Evolutionary conservation across 208 protist genomes (phyloP), one percentile per base, ranked within the genome.

Genomic region (Sergeia podlipaevii): DNA sequence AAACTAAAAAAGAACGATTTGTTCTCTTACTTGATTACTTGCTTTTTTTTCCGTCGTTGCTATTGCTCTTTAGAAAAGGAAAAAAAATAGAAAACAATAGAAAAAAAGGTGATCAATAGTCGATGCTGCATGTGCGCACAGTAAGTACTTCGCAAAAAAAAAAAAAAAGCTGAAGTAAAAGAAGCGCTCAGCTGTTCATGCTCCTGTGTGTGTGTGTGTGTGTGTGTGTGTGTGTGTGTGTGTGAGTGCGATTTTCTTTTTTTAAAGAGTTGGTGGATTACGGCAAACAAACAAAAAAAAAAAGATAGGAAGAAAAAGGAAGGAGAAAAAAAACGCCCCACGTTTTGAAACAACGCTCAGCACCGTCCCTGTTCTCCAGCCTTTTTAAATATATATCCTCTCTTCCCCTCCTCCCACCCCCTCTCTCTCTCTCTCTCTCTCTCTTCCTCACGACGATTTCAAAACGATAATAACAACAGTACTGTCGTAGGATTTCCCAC

Each of bases 171-270:
- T n/a, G n/a, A n/a, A n/a, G n/a, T n/a, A n/a, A n/a, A n/a, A n/a
- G n/a, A n/a, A 8, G 21, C 5, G 20, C 17, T 44, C 24, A 29
- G 21, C 23, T 39, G 21, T 44, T 15, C 18, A 6, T 59, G 20
- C 24, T 15, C 27, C 8, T 34, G 23, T 37, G 21, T 23, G n/a
- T 56, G 33, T 56, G 33, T 56, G 50, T 56, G 50, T 56, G 50
- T 56, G 50, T 56, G 20, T 36, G 24, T 44, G 50, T 56, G 24
- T 38, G 3, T 28, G 24, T 15, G 5, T 43, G 50, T 38, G n/a
- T 27, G 18, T 50, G 44, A 5, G 21, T n/a, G n/a, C n/a, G n/a
- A n/a, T n/a, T n/a, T n/a, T n/a, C n/a, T n/a, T n/a, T n/a, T n/a
- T n/a, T n/a, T n/a, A n/a, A 30, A 29, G 4, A 15, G 44, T 10